phyloP scores from a whole-genome alignment of 495 filamentous ascomycete species.

The Aspergillus kassunensis region DNA sequence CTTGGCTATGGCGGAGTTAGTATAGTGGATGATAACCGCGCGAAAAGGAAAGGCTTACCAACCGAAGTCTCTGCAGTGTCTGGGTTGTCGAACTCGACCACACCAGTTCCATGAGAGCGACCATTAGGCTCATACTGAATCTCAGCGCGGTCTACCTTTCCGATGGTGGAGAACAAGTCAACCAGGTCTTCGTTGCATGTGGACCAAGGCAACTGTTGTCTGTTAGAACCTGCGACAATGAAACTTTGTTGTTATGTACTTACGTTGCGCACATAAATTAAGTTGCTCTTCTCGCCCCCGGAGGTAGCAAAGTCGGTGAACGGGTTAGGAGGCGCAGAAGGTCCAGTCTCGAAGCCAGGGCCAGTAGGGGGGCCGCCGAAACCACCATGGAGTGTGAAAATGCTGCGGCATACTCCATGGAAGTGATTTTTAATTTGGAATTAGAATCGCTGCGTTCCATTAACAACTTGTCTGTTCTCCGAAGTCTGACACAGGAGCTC shows the following conservation, averaged over 20 bases:
- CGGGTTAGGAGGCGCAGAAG: slow-evolving; percentile 67
- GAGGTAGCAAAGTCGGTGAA: slow-evolving; percentile 94
- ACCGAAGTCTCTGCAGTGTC: slow-evolving; percentile 91
- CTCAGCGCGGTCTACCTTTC: slow-evolving; percentile 94
- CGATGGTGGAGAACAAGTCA: slow-evolving; percentile 95
- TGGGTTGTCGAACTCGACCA: slow-evolving; percentile 82
- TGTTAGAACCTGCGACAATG: slow-evolving; percentile 10
- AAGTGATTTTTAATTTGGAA: too few species aligned
- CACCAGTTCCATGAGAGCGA: slow-evolving; percentile 89
- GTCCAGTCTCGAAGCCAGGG: slow-evolving; percentile 33
- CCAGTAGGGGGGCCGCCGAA: slow-evolving; percentile 18
- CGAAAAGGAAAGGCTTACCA: slow-evolving; percentile 40
- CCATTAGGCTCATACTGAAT: slow-evolving; percentile 98
- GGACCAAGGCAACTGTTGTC: slow-evolving; percentile 84
- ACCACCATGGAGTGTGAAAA: too few species aligned
- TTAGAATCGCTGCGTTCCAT: too few species aligned
- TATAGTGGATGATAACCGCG: background rate
- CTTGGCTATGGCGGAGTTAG: slow-evolving; percentile 56
- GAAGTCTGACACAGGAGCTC: too few species aligned
- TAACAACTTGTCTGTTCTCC: too few species aligned
- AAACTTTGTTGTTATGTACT: slow-evolving; percentile 36
- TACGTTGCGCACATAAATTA: slow-evolving; percentile 96
- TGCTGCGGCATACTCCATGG: too few species aligned
- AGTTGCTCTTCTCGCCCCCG: slow-evolving; percentile 75
- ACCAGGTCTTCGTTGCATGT: slow-evolving; percentile 96